phyloP scores from a whole-genome alignment of 257 asterid species.

The Catharanthus roseus region DNA sequence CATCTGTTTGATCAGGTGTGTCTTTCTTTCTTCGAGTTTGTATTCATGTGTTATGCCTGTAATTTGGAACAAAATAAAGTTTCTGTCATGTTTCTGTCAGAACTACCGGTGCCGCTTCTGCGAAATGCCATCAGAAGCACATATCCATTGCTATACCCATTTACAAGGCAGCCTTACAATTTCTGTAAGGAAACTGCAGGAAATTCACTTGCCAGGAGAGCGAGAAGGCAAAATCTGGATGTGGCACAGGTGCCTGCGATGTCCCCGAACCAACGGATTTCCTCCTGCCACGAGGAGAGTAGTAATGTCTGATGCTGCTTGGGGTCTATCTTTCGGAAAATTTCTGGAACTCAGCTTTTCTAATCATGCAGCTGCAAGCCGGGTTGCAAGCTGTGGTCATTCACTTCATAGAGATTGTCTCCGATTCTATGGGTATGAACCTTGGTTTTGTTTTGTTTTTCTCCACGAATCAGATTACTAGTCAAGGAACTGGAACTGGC shows the following conservation, averaged over 20 bases:
- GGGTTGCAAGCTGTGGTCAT: constrained; percentile 83
- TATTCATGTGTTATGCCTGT: neutral
- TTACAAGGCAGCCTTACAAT: constrained; percentile 76
- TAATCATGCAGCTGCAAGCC: constrained; percentile 79
- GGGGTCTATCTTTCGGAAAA: constrained; percentile 77
- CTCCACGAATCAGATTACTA: too few species aligned
- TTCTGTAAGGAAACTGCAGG: constrained; percentile 51
- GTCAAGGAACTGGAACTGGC: too few species aligned
- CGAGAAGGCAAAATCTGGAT: constrained; percentile 71
- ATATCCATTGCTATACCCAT: constrained; percentile 72
- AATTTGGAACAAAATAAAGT: neutral
- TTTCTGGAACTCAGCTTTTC: constrained; percentile 79
- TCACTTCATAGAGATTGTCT: constrained; percentile 85
- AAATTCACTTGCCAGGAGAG: constrained; percentile 56
- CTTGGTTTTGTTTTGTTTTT: neutral
- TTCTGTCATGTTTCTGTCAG: constrained; percentile 31
- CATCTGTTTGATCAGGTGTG: constrained; percentile 68
- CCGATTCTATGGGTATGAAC: constrained; percentile 65
- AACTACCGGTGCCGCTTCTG: constrained; percentile 54
- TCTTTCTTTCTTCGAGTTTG: constrained; percentile 10
- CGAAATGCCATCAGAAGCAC: constrained; percentile 74
- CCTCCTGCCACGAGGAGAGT: constrained; percentile 68
- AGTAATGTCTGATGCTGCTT: constrained; percentile 73
- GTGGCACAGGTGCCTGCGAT: constrained; percentile 84
- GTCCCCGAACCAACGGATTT: constrained; percentile 60